Conservation (phyloP, 257 asterid species). For the Solanum chaucha region DNA sequence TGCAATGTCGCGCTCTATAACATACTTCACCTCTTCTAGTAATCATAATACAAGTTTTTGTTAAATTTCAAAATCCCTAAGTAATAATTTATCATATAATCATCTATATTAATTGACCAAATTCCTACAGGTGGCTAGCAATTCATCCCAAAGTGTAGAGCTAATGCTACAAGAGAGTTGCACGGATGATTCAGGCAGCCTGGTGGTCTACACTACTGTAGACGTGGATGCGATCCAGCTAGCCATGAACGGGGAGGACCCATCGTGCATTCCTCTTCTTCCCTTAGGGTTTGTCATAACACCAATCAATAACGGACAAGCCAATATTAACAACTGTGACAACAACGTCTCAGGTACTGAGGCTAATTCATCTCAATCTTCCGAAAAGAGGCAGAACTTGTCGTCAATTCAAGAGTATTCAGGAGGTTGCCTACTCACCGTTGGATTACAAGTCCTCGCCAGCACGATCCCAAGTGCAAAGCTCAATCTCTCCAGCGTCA, state of each 20-base stretch:
- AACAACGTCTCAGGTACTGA: not conserved
- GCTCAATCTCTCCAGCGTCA: slow-evolving; percentile 69
- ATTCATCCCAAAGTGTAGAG: slow-evolving; percentile 86
- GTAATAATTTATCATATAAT: not conserved
- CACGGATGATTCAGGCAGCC: slow-evolving; percentile 75
- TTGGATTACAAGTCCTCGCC: slow-evolving; percentile 68
- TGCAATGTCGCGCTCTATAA: not conserved
- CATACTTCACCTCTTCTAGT: not conserved
- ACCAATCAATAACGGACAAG: slow-evolving; percentile 21
- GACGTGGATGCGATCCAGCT: slow-evolving; percentile 80
- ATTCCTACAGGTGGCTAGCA: slow-evolving; percentile 66
- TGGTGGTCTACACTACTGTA: slow-evolving; percentile 72
- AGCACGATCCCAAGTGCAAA: slow-evolving; percentile 77
- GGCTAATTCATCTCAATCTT: not conserved
- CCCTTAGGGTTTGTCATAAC: slow-evolving; percentile 70
- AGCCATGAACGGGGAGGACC: slow-evolving; percentile 91
- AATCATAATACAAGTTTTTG: not conserved
- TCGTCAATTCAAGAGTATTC: slow-evolving; percentile 16
- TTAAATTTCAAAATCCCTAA: not conserved
- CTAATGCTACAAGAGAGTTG: slow-evolving; percentile 92
- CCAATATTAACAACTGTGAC: not conserved
- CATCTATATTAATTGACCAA: not conserved
- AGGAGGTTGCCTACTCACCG: slow-evolving; percentile 65
- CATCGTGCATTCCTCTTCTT: slow-evolving; percentile 70
- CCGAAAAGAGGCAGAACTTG: slow-evolving; percentile 3